Evolutionary conservation across 257 asterid species (phyloP).

Genomic region (Gentiana straminea): DNA sequence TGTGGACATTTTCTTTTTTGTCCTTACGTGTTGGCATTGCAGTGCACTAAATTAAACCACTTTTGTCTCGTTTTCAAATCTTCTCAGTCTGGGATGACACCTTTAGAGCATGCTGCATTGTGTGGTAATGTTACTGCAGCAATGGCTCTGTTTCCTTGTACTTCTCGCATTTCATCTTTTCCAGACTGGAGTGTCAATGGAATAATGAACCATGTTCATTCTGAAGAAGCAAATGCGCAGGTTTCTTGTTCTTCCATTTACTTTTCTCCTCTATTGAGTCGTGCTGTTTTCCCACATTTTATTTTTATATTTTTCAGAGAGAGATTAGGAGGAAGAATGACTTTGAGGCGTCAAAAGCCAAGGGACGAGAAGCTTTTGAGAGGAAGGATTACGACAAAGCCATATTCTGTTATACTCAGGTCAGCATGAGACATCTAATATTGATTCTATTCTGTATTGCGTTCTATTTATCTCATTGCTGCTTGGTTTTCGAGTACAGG

Average conservation of each 20-base stretch:
- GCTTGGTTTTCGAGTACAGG: conserved; percentile 1
- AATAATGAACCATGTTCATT: conserved; percentile 6
- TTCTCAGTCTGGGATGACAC: conserved; percentile 6
- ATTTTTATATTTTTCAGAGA: conserved; percentile 9
- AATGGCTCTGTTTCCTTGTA: conserved; percentile 22
- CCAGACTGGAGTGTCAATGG: conserved; percentile 24
- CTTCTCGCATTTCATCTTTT: conserved; percentile 9
- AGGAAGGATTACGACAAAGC: conserved; percentile 15
- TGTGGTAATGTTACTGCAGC: not conserved
- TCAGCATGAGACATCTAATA: not conserved
- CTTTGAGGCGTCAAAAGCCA: not conserved
- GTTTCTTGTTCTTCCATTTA: not conserved
- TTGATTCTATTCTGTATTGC: too few relatives aligned
- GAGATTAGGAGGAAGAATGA: not conserved
- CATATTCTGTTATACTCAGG: conserved; percentile 21
- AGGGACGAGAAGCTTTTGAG: conserved; percentile 11
- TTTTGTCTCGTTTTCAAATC: too few relatives aligned
- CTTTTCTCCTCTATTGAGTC: too few relatives aligned
- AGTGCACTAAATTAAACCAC: too few relatives aligned
- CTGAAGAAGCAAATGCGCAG: conserved; percentile 15
- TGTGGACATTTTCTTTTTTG: too few relatives aligned
- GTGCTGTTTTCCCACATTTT: not conserved
- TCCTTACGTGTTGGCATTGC: too few relatives aligned
- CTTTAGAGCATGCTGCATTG: conserved; percentile 7
- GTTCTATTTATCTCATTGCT: too few relatives aligned